phyloP scores from a whole-genome alignment of 805 yeast genomes.

The Huiozyma sinensis region DNA sequence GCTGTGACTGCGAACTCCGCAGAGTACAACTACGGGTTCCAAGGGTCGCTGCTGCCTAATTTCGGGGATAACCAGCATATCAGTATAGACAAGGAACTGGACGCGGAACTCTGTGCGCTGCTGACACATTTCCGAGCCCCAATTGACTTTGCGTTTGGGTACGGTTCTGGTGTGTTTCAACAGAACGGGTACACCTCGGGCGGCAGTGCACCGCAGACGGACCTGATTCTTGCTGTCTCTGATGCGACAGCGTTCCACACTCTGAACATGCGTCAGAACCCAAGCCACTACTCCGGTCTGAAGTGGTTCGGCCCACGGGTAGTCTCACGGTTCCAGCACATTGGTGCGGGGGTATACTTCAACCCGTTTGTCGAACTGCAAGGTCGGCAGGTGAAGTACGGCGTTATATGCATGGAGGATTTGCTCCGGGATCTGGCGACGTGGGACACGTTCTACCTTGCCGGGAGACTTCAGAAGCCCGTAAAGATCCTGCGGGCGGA shows the following conservation, averaged over 20 bases:
- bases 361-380: slow-evolving; percentile 74
- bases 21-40: slow-evolving; percentile 22
- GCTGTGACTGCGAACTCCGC: slow-evolving; percentile 16
- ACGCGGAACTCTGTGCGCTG: slow-evolving; percentile 37
- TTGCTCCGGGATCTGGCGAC: slow-evolving; percentile 60
- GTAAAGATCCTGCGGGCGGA: slow-evolving; percentile 65
- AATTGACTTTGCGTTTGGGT: slow-evolving; percentile 74
- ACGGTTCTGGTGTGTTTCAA: slow-evolving; percentile 86
- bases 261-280: slow-evolving; percentile 52
- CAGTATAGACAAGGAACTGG: slow-evolving; percentile 33
- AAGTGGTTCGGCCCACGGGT: slow-evolving; percentile 48
- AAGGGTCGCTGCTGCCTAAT: slow-evolving; percentile 39
- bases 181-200: slow-evolving; percentile 43
- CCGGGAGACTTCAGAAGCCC: slow-evolving; percentile 92
- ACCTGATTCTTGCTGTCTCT: slow-evolving; percentile 72
- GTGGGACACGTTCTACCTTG: slow-evolving; percentile 80
- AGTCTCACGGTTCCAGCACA: slow-evolving; percentile 47
- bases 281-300: slow-evolving; percentile 68
- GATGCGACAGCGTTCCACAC: slow-evolving; percentile 70
- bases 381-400: slow-evolving; percentile 65
- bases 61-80: slow-evolving; percentile 52
- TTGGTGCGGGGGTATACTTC: slow-evolving; percentile 88
- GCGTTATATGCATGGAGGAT: slow-evolving; percentile 58
- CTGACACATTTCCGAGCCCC: slow-evolving; percentile 58
- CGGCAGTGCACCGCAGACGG: slow-evolving; percentile 56